Percentiles rank a stretch among this genome's conserved stretches.
phyloP scores from a whole-genome alignment of 768 basidiomycete species.

The Kwoniella botswanensis region DNA sequence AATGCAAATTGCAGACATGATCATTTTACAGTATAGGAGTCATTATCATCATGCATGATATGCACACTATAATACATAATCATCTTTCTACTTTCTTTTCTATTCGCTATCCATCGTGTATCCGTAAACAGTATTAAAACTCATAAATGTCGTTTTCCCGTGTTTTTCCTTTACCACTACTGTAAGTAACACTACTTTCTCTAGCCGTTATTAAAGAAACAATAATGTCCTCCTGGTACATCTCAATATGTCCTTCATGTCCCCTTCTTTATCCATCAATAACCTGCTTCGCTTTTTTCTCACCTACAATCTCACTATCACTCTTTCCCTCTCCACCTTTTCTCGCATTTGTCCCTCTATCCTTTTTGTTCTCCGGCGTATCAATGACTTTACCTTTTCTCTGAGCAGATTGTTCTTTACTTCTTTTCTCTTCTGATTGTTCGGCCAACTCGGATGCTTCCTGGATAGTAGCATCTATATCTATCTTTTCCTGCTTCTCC shows the following conservation, averaged over 20 bases:
- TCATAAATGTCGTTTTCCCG: no score
- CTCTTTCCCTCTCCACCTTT: slow-evolving; percentile 19
- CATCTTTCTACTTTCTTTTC: no score
- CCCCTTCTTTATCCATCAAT: slow-evolving; percentile 8
- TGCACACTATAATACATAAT: no score
- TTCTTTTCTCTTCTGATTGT: slow-evolving; percentile 40
- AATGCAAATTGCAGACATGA: no score
- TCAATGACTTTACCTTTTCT: slow-evolving; percentile 48
- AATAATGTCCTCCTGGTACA: no score
- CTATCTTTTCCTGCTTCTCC: slow-evolving; percentile 31
- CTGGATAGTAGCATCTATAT: slow-evolving; percentile 55
- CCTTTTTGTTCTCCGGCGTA: neutral
- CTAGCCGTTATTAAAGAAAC: no score
- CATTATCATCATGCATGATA: no score
- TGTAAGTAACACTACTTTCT: no score
- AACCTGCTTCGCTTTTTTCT: slow-evolving; percentile 13
- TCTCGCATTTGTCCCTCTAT: slow-evolving; percentile 17
- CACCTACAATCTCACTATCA: slow-evolving; percentile 20
- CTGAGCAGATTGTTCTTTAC: slow-evolving; percentile 42
- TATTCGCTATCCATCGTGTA: no score
- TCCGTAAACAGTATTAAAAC: no score
- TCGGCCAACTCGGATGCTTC: slow-evolving; percentile 53
- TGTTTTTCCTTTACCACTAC: no score
- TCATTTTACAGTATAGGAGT: no score
- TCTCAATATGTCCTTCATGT: neutral